Conservation (phyloP, 768 basidiomycete species). For the Daedalea quercina region DNA sequence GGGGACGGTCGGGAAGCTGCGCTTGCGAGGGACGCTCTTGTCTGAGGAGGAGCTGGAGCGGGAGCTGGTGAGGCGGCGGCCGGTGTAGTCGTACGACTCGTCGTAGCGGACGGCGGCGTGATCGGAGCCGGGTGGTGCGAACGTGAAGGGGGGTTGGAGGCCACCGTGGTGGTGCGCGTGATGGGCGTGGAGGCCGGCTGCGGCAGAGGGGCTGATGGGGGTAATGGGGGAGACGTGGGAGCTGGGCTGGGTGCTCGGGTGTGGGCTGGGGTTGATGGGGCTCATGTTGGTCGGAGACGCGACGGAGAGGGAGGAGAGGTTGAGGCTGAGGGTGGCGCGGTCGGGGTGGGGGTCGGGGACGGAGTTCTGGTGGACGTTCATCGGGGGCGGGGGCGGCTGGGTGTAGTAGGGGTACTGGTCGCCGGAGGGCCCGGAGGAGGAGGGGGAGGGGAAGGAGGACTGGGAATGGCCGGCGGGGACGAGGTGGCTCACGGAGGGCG, state of each 20-base stretch:
- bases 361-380: constrained; percentile 16
- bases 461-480: constrained; percentile 23
- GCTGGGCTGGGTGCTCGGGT: constrained; percentile 25
- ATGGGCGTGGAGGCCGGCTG: constrained; percentile 32
- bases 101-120: constrained; percentile 26
- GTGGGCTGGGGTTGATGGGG: constrained; percentile 46
- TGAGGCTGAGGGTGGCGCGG: constrained; percentile 38
- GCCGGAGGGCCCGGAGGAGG: constrained; percentile 25
- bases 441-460: constrained; percentile 27
- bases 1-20: constrained; percentile 48
- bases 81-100: constrained; percentile 24
- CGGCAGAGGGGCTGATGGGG: constrained; percentile 55
- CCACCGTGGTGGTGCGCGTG: constrained; percentile 34
- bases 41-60: constrained; percentile 43
- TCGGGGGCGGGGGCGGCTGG: constrained; percentile 16
- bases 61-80: constrained; percentile 31
- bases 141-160: constrained; percentile 42
- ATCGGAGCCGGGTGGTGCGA: constrained; percentile 29
- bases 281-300: constrained; percentile 61
- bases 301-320: constrained; percentile 60
- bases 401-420: constrained; percentile 24
- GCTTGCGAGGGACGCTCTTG: constrained; percentile 58
- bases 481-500: constrained; percentile 21
- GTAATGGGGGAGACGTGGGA: constrained; percentile 39
- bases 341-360: constrained; percentile 17